Base-by-base conservation (phyloP, 768 basidiomycete genomes). In the Clitopilus passeckerianus region DNA sequence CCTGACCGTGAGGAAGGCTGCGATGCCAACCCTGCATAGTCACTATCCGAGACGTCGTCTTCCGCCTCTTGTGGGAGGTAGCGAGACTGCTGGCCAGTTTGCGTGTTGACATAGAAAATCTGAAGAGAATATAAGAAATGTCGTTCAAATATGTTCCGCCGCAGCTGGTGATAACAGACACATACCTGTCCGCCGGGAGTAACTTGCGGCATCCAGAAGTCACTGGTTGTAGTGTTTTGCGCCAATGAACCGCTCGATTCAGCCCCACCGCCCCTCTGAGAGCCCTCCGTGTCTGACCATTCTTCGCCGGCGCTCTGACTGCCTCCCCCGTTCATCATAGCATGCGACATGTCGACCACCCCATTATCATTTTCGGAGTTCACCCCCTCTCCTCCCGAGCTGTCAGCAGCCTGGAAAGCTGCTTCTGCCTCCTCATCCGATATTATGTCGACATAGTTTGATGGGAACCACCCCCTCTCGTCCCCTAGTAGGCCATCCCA, bases 71-170 rank as follows among this genome's bases (percentile, higher is more conserved):
- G 76, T 22, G 95, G 95, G n/a, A 96, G 74, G 65, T 97, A 92
- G 64, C 87, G 83, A 24, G 93, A 87, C 43, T 85, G 85, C 70
- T 92, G 83, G 33, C 91, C 91, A 5, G 91, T 93, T 64, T 90
- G 83, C 1, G 92, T 93, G 68, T 98, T 99, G 63, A 93, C 83
- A 74, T 98, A 99, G 78, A 87, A 95, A 70, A 99, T 94, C 95
- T 97, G 57, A 24, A 56, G 22, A 9, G 20, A 18, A n/a, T 41
- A 55, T 53, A 58, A 20, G 55, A 53, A 23, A n/a, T 22, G n/a
- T 34, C 54, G 10, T 55, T 24, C 3, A 5, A 43, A 14, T 41
- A 53, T 46, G 30, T 53, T 46, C 20, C 54, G 15, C 37, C 5
- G 35, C 10, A 52, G 53, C 6, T n/a, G 4, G 20, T 59, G 30